Evolutionary conservation across 176 grass and related monocot species (phyloP), one percentile per base, ranked within the genome.

Genomic region (Dendrocalamus sinicus): DNA sequence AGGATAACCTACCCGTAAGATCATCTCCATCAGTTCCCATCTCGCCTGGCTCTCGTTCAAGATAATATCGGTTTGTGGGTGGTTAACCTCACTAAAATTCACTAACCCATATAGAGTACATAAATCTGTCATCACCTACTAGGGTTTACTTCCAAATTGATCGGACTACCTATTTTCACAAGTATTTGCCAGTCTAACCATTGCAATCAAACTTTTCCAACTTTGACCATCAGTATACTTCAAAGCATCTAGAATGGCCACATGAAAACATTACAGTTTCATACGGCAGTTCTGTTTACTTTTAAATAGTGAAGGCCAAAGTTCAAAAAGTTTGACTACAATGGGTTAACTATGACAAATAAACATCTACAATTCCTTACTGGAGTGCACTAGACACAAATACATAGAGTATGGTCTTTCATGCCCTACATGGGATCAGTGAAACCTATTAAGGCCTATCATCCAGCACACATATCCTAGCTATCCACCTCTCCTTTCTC

Each of bases 131-230:
- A 7, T 4, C 5, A 65, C 24, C 23, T n/a, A 35, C 13, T 35
- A 13, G 1, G 3, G 65, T 14, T 48, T 35, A 47, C 12, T 71
- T 78, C 4, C 4, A 70, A 79, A 39, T 17, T 67, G 65, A 46
- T 53, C 12, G 12, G 0, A 70, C 12, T 7, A 54, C 51, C 10
- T 32, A 14, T 58, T 24, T 51, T 73, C 46, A 73, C 13, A 73
- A 16, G 13, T 52, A 53, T 10, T 52, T 61, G 9, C 10, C 10
- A 19, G 5, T 9, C 8, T 12, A 74, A 9, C 50, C 16, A 8
- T 57, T 20, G 19, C 9, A 76, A 35, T 76, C 5, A 76, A 75
- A 57, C 73, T 48, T 73, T 73, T 50, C 70, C 14, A 48, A 50
- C 13, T 16, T 17, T 30, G 23, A 73, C 45, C 30, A 60, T 60